phyloP scores from a whole-genome alignment of 495 filamentous ascomycete species.

The Penicillium fimorum region DNA sequence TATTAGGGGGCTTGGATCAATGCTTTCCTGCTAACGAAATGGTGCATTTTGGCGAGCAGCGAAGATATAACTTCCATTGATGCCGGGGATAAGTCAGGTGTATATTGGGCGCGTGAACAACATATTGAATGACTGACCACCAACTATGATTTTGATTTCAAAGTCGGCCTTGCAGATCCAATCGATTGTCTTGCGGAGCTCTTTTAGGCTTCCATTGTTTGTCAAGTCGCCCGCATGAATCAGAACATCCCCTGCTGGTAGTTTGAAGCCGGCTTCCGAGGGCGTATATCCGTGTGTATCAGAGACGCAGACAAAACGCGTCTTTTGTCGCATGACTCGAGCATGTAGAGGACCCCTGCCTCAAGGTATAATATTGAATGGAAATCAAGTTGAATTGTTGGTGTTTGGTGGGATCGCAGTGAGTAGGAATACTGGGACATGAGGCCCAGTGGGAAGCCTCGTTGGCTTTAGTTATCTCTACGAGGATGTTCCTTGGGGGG shows the following conservation, averaged over 20 bases:
- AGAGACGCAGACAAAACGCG: slow-evolving; percentile 59
- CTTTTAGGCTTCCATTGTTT: slow-evolving; percentile 53
- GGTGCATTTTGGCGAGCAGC: not conserved
- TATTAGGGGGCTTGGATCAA: not conserved
- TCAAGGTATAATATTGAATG: not conserved
- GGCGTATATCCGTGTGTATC: slow-evolving; percentile 61
- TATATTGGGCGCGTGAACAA: slow-evolving; percentile 7
- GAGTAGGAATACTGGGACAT: slow-evolving; percentile 11
- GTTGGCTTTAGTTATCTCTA: not conserved
- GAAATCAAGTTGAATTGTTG: not conserved
- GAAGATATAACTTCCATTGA: slow-evolving; percentile 1
- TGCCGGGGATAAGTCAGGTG: not conserved
- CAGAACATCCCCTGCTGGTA: slow-evolving; percentile 58
- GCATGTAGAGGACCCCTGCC: not conserved
- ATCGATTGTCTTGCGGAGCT: slow-evolving; percentile 52
- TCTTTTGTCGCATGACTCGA: slow-evolving; percentile 40
- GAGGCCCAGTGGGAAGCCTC: not conserved
- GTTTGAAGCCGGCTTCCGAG: slow-evolving; percentile 48
- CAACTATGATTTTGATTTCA: slow-evolving; percentile 57
- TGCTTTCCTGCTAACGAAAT: not conserved
- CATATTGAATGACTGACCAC: slow-evolving; percentile 41
- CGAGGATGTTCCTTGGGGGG: not conserved
- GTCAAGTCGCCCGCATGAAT: slow-evolving; percentile 63
- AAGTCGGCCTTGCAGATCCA: slow-evolving; percentile 58
- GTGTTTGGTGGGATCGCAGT: not conserved